Percentiles rank a stretch among this genome's conserved stretches.
Conservation (phyloP, 2,329 filamentous ascomycete species). For the Verticillium klebahnii region DNA sequence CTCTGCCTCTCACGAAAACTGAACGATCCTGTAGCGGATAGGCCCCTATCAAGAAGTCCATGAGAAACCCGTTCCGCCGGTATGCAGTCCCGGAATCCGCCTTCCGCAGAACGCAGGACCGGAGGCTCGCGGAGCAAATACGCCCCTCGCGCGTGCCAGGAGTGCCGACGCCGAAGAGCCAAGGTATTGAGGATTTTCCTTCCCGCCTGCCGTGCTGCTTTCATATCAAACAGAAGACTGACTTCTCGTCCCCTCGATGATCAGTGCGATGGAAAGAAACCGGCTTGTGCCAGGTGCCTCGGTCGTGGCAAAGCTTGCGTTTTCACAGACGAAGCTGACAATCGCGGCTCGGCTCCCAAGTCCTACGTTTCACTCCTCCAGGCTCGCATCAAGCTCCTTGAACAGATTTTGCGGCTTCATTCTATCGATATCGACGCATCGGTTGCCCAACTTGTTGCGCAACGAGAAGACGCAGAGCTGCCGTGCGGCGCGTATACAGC, state of each 20-base stretch:
- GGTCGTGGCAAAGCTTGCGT: constrained; percentile 22
- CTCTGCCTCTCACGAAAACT: not conserved
- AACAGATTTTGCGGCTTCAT: constrained; percentile 20
- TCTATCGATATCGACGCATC: constrained; percentile 24
- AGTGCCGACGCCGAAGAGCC: constrained; percentile 28
- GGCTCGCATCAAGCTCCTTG: constrained; percentile 24
- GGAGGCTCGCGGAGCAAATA: constrained; percentile 10
- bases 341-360: constrained; percentile 27
- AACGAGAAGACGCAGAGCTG: constrained; percentile 13
- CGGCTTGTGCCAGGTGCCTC: constrained; percentile 25
- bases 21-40: not conserved
- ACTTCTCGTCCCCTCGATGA: not conserved
- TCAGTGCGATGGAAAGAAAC: constrained; percentile 26
- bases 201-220: not conserved
- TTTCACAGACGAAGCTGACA: constrained; percentile 24
- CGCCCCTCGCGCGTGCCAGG: constrained; percentile 25
- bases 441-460: constrained; percentile 12
- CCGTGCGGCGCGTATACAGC: not conserved
- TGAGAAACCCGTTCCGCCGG: not conserved
- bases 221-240: not conserved
- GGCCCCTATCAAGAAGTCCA: not conserved
- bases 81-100: not conserved
- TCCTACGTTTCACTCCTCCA: constrained; percentile 28
- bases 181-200: constrained; percentile 20
- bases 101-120: not conserved